Base-by-base conservation (phyloP, 371 early-diverging fungal species). In the Gilbertella persicaria region DNA sequence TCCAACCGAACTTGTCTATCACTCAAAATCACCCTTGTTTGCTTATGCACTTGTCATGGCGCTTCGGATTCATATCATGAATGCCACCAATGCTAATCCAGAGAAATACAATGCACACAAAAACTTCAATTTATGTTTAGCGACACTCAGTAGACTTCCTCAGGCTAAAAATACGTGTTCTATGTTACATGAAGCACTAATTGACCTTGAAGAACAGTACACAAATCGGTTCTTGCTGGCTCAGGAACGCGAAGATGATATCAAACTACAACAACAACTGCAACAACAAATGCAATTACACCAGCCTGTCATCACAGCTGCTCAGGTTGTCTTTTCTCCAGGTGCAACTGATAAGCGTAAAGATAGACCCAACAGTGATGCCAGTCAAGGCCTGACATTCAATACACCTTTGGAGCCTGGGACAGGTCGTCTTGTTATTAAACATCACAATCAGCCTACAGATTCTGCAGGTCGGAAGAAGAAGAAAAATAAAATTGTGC, bases 41-140 rank as follows among this genome's bases (percentile, higher is more conserved):
- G 59, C 61, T 1, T 72, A 76, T 45, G 64, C 71, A 24, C 30
- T 78, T 4, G 52, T 78, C 8, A 64, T 67, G 19, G 78, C 78
- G 0, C 50, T 63, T 17, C 66, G 66, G n/a, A 54, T 74, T 10
- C 78, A 78, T 45, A 50, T 78, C 5, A 65, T 69, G 63, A 71
- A 71, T 45, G 71, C 78, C 28, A 46, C 64, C 0, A 61, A 23
- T 21, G 39, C 58, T 23, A 46, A 47, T 12, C 30, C 48, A 6
- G 57, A 51, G 1, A 69, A 69, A 23, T 47, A 40, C 17, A 55
- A 50, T 12, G 50, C 56, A 20, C 44, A 61, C 24, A 56, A 53
- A 26, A 62, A 68, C 52, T 44, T 64, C 54, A 36, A 51, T 62
- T 37, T 64, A 26, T 30, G 65, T 50, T 17, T 53, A 29, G 40